phyloP scores from a whole-genome alignment of 371 early-diverging fungal species.

The Parasitella parasitica region DNA sequence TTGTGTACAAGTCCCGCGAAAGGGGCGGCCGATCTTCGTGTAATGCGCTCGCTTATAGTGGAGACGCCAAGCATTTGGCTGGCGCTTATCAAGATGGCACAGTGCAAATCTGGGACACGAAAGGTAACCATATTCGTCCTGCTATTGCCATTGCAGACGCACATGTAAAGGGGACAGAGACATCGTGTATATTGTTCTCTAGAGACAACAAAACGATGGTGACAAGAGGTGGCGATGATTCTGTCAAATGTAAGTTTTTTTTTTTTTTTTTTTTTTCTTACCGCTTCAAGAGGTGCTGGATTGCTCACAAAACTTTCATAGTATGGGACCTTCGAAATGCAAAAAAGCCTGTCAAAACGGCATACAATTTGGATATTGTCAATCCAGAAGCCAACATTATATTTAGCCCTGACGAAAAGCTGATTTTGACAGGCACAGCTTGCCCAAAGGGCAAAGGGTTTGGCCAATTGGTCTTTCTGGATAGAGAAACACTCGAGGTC shows the following conservation, averaged over 20 bases:
- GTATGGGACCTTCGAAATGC: slow-evolving; percentile 90
- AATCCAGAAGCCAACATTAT: slow-evolving; percentile 84
- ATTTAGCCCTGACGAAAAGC: slow-evolving; percentile 83
- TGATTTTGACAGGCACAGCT: slow-evolving; percentile 70
- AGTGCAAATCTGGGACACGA: slow-evolving; percentile 60
- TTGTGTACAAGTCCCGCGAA: slow-evolving; percentile 74
- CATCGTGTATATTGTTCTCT: slow-evolving; percentile 70
- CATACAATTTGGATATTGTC: slow-evolving; percentile 59
- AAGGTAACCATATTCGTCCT: slow-evolving; percentile 57
- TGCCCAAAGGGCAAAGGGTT: slow-evolving; percentile 69
- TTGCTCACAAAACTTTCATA: slow-evolving; percentile 13
- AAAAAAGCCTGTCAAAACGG: slow-evolving; percentile 62
- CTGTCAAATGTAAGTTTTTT: slow-evolving; percentile 80
- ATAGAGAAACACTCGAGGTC: slow-evolving; percentile 66
- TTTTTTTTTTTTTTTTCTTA: no score
- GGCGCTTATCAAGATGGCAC: slow-evolving; percentile 70
- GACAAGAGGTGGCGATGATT: slow-evolving; percentile 82
- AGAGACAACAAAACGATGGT: slow-evolving; percentile 64
- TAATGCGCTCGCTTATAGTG: slow-evolving; percentile 66
- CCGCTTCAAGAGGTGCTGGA: no score
- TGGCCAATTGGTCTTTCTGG: slow-evolving; percentile 71
- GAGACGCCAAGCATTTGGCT: slow-evolving; percentile 69
- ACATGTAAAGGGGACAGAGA: slow-evolving; percentile 68
- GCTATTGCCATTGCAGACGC: slow-evolving; percentile 61
- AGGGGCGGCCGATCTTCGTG: slow-evolving; percentile 72